These are phyloP conservation scores for Cystobasidium pallidum DNA, from an alignment of 1,284 basidiomycete genomes.

Conservation along the genomic window DNA sequence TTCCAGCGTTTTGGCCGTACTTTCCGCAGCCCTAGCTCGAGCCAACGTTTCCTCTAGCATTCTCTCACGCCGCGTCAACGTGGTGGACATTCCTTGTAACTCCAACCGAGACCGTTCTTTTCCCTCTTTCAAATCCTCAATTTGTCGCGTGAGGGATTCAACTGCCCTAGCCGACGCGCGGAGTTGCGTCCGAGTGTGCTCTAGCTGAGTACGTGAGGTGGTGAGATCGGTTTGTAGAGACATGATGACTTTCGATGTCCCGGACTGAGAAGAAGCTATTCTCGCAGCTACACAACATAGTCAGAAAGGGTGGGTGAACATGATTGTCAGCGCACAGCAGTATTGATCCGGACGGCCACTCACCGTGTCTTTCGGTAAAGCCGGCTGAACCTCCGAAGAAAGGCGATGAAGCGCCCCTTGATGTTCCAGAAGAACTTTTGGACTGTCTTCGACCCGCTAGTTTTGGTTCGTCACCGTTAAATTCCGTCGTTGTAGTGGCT, in stretches of 20 bases:
- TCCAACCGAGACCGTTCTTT: conserved; percentile 37
- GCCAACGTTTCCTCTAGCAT: conserved; percentile 41
- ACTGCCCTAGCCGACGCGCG: conserved; percentile 39
- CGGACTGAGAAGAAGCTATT: conserved; percentile 40
- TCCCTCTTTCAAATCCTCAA: conserved; percentile 40
- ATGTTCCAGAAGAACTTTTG: conserved; percentile 13
- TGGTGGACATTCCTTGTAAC: conserved; percentile 32
- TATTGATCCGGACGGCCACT: neutral
- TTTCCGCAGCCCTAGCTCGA: conserved; percentile 33
- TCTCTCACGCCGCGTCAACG: conserved; percentile 27
- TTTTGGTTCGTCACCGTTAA: neutral
- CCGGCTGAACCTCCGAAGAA: conserved; percentile 43
- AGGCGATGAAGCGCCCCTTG: conserved; percentile 35
- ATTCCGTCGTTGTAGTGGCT: conserved; percentile 10
- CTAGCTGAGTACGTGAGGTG: conserved; percentile 31
- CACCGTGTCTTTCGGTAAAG: conserved; percentile 42
- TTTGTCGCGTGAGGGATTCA: conserved; percentile 35
- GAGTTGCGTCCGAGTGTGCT: conserved; percentile 33
- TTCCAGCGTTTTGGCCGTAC: conserved; percentile 7
- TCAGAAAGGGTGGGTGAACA: neutral
- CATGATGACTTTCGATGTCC: conserved; percentile 44
- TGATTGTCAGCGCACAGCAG: neutral
- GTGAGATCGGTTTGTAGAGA: conserved; percentile 41
- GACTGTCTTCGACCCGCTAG: neutral
- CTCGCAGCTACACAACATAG: conserved; percentile 20